phyloP scores from a whole-genome alignment of 2,329 filamentous ascomycete genomes.

The Aspergillus terreus region DNA sequence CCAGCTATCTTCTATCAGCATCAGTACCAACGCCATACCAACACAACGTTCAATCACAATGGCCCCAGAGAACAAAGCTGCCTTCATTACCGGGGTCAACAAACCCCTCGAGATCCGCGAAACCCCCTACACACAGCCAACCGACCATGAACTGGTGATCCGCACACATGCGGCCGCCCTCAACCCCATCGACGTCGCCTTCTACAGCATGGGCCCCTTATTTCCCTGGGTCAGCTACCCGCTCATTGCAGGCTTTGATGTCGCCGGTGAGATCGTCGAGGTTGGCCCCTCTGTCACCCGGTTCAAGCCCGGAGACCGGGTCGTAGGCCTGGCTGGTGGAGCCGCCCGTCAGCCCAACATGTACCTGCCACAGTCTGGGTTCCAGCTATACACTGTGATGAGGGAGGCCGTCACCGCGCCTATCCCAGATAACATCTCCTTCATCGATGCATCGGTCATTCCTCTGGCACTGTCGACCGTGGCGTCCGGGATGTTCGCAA shows the following conservation, averaged over 20 bases:
- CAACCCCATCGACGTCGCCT: constrained; percentile 30
- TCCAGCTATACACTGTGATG: constrained; percentile 30
- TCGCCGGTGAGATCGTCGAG: constrained; percentile 13
- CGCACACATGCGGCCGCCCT: constrained; percentile 21
- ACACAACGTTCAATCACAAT: not conserved
- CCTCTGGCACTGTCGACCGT: constrained; percentile 32
- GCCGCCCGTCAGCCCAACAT: constrained; percentile 6
- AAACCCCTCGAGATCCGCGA: not conserved
- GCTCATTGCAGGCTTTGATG: constrained; percentile 14
- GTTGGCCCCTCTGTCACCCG: constrained; percentile 10
- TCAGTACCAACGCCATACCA: not conserved
- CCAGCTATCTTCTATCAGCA: too few species aligned
- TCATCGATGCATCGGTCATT: constrained; percentile 28
- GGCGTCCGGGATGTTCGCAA: constrained; percentile 24
- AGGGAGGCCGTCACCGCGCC: constrained; percentile 13
- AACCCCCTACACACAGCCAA: constrained; percentile 1
- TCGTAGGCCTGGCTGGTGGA: constrained; percentile 23
- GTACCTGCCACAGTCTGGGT: constrained; percentile 14
- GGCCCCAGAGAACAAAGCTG: not conserved
- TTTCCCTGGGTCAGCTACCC: constrained; percentile 11
- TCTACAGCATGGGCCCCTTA: constrained; percentile 20
- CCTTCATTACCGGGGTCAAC: not conserved
- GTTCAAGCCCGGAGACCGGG: constrained; percentile 22
- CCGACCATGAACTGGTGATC: constrained; percentile 17
- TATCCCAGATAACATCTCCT: constrained; percentile 27